phyloP scores from a whole-genome alignment of 768 basidiomycete genomes.

The Tulasnella sp. region DNA sequence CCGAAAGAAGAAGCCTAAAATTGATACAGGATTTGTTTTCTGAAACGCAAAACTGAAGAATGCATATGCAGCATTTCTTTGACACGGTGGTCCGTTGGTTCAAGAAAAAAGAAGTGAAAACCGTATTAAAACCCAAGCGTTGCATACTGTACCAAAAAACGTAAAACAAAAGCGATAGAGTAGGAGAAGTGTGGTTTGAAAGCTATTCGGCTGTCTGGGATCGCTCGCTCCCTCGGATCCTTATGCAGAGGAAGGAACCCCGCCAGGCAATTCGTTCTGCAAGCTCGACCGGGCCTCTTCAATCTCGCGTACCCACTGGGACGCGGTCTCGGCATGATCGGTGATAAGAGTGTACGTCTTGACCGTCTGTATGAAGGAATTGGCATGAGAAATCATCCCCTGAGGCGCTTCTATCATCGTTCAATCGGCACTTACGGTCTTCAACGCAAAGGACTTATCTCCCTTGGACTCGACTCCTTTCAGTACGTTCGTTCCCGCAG shows the following conservation, averaged over 20 bases:
- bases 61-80: not conserved
- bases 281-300: conserved; percentile 12
- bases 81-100: not conserved
- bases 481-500: not conserved
- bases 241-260: not conserved
- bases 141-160: not conserved
- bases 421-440: conserved; percentile 6
- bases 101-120: not conserved
- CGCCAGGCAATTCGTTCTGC: not conserved
- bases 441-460: conserved; percentile 18
- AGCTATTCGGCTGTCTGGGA: not conserved
- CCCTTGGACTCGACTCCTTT: conserved; percentile 22
- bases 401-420: not conserved
- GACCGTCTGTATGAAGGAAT: not conserved
- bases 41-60: not conserved
- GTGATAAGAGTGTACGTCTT: conserved; percentile 23
- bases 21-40: not conserved
- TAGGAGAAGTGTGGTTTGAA: no score
- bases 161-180: not conserved
- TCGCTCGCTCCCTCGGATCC: not conserved
- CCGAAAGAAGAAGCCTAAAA: no score
- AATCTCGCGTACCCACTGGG: conserved; percentile 24
- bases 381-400: not conserved
- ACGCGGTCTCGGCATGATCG: conserved; percentile 9
- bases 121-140: not conserved